A percentile compares a stretch with the other conserved stretches of the same genome.
Conservation (phyloP, 495 filamentous ascomycete genomes). For the Rhizodiscina lignyota region DNA sequence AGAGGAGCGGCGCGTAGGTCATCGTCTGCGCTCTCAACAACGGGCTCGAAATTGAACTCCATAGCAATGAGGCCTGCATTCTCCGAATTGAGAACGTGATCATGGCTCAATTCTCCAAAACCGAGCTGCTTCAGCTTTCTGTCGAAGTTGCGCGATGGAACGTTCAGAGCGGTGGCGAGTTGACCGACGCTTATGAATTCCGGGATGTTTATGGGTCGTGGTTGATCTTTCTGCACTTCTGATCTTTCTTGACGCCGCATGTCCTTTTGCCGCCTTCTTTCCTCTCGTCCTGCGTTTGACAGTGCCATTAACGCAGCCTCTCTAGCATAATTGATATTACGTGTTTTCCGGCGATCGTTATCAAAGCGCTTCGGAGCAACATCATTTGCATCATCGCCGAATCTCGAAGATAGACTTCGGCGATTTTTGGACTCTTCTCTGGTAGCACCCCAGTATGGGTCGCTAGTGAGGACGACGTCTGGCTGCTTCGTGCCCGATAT, state of each 20-base stretch:
- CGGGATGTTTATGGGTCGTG: slow-evolving; percentile 42
- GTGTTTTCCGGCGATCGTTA: no score
- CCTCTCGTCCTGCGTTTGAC: no score
- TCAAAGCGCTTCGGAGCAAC: no score
- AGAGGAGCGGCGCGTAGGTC: slow-evolving; percentile 57
- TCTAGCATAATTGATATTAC: no score
- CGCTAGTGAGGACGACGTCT: no score
- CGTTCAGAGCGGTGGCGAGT: slow-evolving; percentile 58
- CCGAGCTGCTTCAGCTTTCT: slow-evolving; percentile 60
- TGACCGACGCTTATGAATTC: slow-evolving; percentile 82
- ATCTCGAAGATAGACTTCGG: no score
- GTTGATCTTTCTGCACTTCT: background rate
- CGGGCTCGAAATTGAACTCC: slow-evolving; percentile 87
- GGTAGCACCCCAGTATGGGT: no score
- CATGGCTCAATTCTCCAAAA: slow-evolving; percentile 63
- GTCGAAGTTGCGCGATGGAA: slow-evolving; percentile 57
- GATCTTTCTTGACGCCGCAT: background rate
- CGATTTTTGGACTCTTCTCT: no score
- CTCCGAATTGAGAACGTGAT: slow-evolving; percentile 77
- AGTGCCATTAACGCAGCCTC: no score
- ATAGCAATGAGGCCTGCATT: slow-evolving; percentile 77
- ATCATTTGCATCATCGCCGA: no score
- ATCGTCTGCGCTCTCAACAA: slow-evolving; percentile 48
- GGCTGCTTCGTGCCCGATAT: no score
- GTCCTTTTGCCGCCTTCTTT: no score